Conservation (phyloP, 208 protist species). For the Novymonas esmeraldas region DNA sequence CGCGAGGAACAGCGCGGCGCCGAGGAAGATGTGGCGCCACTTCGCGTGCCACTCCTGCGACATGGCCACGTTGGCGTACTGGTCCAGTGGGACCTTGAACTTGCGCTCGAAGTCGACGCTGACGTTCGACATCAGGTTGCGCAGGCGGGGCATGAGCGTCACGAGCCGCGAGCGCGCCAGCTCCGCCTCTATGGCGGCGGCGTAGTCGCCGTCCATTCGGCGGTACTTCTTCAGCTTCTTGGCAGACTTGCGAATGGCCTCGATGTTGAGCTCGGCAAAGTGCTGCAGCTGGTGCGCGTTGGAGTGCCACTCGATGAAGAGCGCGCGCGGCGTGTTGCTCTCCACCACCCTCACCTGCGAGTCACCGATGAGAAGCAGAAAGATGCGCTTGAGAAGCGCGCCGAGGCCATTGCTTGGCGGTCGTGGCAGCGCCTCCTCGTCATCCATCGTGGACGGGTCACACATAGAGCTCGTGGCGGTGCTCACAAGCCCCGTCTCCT, state of each 20-base stretch:
- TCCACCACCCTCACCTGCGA: conserved; percentile 59
- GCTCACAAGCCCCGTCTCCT: conserved; percentile 39
- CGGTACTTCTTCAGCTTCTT: conserved; percentile 92
- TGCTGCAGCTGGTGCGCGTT: conserved; percentile 89
- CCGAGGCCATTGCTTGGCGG: conserved; percentile 27
- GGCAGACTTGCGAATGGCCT: conserved; percentile 83
- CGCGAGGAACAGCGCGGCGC: conserved; percentile 64
- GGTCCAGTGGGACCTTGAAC: conserved; percentile 82
- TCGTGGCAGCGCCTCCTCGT: conserved; percentile 22
- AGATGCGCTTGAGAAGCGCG: conserved; percentile 58
- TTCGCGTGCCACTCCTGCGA: conserved; percentile 73
- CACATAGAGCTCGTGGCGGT: conserved; percentile 35
- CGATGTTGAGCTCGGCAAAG: conserved; percentile 90
- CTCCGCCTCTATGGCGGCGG: conserved; percentile 73
- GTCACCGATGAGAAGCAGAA: conserved; percentile 84
- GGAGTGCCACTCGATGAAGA: conserved; percentile 89
- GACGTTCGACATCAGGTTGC: conserved; percentile 67
- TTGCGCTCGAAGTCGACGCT: conserved; percentile 85
- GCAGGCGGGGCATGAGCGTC: conserved; percentile 72
- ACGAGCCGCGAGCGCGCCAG: conserved; percentile 73
- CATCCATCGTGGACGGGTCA: conserved; percentile 38
- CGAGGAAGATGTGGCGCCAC: conserved; percentile 82
- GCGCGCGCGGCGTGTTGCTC: conserved; percentile 68
- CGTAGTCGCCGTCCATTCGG: conserved; percentile 69
- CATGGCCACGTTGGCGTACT: conserved; percentile 76